phyloP scores from a whole-genome alignment of 164 flowering plant species.

The Platanus orientalis region DNA sequence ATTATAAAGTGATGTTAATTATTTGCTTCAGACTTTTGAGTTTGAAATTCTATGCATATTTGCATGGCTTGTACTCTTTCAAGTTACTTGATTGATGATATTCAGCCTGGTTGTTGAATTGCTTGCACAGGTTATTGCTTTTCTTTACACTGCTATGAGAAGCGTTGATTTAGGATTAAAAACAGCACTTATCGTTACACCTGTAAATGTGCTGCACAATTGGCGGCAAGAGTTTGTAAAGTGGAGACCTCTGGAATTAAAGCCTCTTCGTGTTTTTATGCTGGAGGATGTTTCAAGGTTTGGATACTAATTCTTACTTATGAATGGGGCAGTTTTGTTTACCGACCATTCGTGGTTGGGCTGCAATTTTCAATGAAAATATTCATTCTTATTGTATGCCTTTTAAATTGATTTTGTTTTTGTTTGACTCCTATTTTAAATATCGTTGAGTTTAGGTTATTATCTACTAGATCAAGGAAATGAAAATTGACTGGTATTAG shows the following conservation, averaged over 20 bases:
- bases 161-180: constrained; percentile 73
- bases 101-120: constrained; percentile 6
- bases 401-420: too few relatives aligned
- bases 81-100: neutral
- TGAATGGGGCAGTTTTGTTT: neutral
- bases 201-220: constrained; percentile 97
- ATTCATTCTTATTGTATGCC: too few relatives aligned
- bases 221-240: constrained; percentile 90
- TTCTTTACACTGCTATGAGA: constrained; percentile 90
- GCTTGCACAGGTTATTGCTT: constrained; percentile 79
- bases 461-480: too few relatives aligned
- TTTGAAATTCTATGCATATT: too few relatives aligned
- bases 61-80: neutral
- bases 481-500: too few relatives aligned
- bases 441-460: too few relatives aligned
- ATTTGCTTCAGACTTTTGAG: too few relatives aligned
- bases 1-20: too few relatives aligned
- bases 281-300: constrained; percentile 93
- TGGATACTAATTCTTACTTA: neutral
- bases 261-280: constrained; percentile 83
- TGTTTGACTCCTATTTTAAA: too few relatives aligned
- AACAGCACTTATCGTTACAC: constrained; percentile 90
- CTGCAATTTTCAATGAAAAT: too few relatives aligned
- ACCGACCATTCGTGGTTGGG: neutral
- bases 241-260: constrained; percentile 88